These are phyloP conservation scores for Pythium scleroteichum DNA, from an alignment of 352 stramenopile genomes.

Conservation along the genomic window DNA sequence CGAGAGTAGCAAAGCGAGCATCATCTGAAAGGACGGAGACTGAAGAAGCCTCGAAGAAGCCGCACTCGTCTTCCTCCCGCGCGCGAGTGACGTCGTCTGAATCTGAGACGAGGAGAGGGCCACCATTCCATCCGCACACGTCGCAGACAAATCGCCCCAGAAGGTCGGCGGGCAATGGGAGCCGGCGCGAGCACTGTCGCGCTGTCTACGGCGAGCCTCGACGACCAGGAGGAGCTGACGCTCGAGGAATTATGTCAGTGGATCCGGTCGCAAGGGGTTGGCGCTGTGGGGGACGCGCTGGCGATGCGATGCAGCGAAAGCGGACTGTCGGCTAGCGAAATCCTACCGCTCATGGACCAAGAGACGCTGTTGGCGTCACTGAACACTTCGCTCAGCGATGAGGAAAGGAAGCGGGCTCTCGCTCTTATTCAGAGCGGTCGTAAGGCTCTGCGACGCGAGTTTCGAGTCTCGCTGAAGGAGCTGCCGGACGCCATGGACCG, in stretches of 20 bases:
- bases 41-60: conserved; percentile 5
- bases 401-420: conserved; percentile 15
- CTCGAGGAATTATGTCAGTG: conserved; percentile 35
- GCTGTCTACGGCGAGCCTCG: background rate
- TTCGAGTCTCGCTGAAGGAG: conserved; percentile 66
- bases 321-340: conserved; percentile 27
- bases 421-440: conserved; percentile 30
- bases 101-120: background rate
- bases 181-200: conserved; percentile 29
- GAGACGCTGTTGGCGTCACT: conserved; percentile 29
- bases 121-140: background rate
- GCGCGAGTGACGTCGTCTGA: conserved; percentile 7
- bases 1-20: conserved; percentile 21
- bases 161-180: conserved; percentile 6
- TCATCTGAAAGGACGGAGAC: background rate
- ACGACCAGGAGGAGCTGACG: conserved; percentile 25
- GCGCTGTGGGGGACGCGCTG: conserved; percentile 12
- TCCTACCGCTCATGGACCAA: conserved; percentile 37
- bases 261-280: conserved; percentile 26
- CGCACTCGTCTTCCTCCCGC: conserved; percentile 20
- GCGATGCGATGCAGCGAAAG: conserved; percentile 19
- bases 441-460: conserved; percentile 27
- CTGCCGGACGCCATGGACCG: conserved; percentile 86
- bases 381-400: conserved; percentile 12
- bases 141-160: background rate